Conservation (phyloP, 352 stramenopile genomes). For the Lagenidium giganteum region DNA sequence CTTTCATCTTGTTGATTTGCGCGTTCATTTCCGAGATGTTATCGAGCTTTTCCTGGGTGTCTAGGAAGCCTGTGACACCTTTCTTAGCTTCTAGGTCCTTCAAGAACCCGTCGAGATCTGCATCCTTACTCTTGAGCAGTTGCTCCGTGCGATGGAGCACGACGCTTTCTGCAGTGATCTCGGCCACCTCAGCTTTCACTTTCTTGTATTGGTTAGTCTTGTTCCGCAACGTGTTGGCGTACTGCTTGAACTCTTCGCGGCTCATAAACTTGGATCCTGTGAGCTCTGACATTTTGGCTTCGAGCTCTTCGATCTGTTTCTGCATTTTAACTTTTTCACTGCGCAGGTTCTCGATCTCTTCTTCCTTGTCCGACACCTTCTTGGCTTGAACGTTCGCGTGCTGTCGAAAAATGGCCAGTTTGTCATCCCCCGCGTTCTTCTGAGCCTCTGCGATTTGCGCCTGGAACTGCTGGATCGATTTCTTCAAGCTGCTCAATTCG, state of each 20-base stretch:
- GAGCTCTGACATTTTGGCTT: conserved; percentile 57
- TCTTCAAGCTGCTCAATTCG: conserved; percentile 59
- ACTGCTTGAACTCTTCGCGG: conserved; percentile 88
- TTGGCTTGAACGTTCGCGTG: conserved; percentile 83
- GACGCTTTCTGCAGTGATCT: conserved; percentile 84
- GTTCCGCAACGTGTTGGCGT: conserved; percentile 83
- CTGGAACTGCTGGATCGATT: conserved; percentile 58
- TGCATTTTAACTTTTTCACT: conserved; percentile 50
- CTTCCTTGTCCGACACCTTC: conserved; percentile 87
- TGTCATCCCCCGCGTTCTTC: conserved; percentile 72
- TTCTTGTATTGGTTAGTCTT: conserved; percentile 92
- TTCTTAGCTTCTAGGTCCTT: conserved; percentile 80
- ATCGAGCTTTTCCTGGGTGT: conserved; percentile 86
- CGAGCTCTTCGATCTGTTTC: conserved; percentile 70
- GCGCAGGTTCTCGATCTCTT: conserved; percentile 74
- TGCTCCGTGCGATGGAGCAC: conserved; percentile 91
- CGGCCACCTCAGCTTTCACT: conserved; percentile 82
- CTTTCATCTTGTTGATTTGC: conserved; percentile 89
- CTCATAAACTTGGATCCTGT: conserved; percentile 75
- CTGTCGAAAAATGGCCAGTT: conserved; percentile 89
- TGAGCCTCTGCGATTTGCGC: conserved; percentile 73
- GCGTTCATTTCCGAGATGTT: conserved; percentile 84
- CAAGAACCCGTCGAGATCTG: conserved; percentile 83
- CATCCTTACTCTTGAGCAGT: conserved; percentile 81
- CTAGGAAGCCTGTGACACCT: conserved; percentile 81